Conservation (phyloP, 2,329 filamentous ascomycete genomes). For the Blastomyces percursus region DNA sequence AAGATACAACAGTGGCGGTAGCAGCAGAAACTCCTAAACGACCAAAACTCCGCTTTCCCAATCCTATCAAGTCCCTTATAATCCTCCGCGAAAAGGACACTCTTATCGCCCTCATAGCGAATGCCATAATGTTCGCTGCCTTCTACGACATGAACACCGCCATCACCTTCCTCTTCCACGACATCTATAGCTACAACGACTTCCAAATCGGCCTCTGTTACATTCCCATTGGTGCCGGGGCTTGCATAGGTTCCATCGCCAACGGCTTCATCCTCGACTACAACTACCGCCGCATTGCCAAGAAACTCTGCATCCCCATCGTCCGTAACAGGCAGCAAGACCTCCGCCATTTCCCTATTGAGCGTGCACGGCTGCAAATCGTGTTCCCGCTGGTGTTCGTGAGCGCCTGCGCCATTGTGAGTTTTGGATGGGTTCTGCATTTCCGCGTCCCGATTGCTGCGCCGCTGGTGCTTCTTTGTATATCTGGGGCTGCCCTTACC, state of each 20-base stretch:
- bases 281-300: slow-evolving; percentile 61
- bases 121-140: slow-evolving; percentile 36
- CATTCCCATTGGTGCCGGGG: slow-evolving; percentile 22
- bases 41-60: slow-evolving; percentile 23
- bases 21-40: slow-evolving; percentile 3
- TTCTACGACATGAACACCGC: slow-evolving; percentile 39
- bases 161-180: slow-evolving; percentile 37
- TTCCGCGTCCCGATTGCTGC: slow-evolving; percentile 39
- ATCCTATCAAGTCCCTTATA: slow-evolving; percentile 28
- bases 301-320: slow-evolving; percentile 49
- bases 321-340: slow-evolving; percentile 46
- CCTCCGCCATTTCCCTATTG: slow-evolving; percentile 43
- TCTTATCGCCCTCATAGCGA: slow-evolving; percentile 28
- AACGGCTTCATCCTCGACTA: slow-evolving; percentile 53
- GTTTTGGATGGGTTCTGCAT: slow-evolving; percentile 45
- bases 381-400: slow-evolving; percentile 24
- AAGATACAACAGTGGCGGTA: not conserved
- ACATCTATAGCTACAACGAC: slow-evolving; percentile 39
- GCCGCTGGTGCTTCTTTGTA: slow-evolving; percentile 42
- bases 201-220: slow-evolving; percentile 35
- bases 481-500: slow-evolving; percentile 41
- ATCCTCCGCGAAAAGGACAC: slow-evolving; percentile 31
- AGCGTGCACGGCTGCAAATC: slow-evolving; percentile 27
- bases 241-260: slow-evolving; percentile 18
- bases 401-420: slow-evolving; percentile 19